Conservation (phyloP, 345 rosid species). For the Acer campestre region DNA sequence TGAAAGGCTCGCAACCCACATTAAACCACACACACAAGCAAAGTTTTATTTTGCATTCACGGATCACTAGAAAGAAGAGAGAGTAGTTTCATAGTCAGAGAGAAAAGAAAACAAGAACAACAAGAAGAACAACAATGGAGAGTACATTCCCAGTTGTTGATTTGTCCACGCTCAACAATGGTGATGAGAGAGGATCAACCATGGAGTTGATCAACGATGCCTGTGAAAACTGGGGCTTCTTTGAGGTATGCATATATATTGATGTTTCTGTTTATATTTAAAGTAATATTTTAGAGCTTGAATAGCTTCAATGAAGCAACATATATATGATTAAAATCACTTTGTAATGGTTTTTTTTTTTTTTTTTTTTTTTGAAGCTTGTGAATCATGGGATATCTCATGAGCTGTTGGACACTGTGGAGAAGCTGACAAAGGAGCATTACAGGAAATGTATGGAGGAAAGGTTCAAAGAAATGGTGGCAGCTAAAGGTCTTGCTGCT, state of each 20-base stretch:
- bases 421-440: conserved; percentile 69
- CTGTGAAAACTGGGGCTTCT: conserved; percentile 86
- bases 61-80: not conserved
- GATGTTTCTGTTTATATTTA: not conserved
- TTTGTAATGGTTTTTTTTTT: not conserved
- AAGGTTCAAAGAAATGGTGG: conserved; percentile 72
- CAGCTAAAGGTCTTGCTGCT: conserved; percentile 52
- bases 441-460: conserved; percentile 64
- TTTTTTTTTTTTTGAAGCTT: conserved; percentile 35
- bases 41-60: conserved; percentile 7
- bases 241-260: conserved; percentile 50
- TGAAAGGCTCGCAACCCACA: conserved; percentile 7
- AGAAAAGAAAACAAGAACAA: not conserved
- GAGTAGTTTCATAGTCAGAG: not conserved
- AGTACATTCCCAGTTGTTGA: conserved; percentile 59
- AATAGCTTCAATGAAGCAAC: not conserved
- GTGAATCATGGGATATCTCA: conserved; percentile 69
- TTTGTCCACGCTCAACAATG: conserved; percentile 60
- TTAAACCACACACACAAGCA: conserved; percentile 25
- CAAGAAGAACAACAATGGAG: conserved; percentile 38
- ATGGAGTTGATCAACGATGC: conserved; percentile 70
- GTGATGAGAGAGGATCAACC: conserved; percentile 57
- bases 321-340: not conserved
- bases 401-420: conserved; percentile 70
- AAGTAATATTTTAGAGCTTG: not conserved